Percentiles rank a stretch among this genome's conserved stretches.
Conservation (phyloP, 108 stramenopile genomes). For the Pelagomonas calceolata region DNA sequence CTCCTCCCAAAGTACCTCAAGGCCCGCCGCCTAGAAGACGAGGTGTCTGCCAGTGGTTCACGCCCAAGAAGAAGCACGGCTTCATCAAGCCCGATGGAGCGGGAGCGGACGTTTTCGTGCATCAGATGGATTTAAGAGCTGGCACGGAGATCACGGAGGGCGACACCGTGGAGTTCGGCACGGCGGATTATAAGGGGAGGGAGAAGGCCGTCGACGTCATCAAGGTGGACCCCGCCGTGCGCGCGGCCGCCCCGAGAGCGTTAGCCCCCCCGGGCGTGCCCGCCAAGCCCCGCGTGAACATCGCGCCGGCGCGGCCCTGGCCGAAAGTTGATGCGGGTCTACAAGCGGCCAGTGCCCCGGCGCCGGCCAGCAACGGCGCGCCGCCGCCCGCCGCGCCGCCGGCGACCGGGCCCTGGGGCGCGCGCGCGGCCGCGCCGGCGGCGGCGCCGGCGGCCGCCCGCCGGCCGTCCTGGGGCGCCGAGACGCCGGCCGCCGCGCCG, state of each 20-base stretch:
- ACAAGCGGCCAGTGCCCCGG: not conserved
- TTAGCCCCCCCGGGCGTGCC: not conserved
- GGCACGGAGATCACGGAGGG: not conserved
- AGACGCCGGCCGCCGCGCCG: too few relatives aligned
- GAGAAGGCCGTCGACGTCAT: not conserved
- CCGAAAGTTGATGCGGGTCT: not conserved
- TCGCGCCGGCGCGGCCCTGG: not conserved
- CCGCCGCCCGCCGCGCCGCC: not conserved
- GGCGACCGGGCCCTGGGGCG: too few relatives aligned
- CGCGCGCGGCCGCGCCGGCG: too few relatives aligned
- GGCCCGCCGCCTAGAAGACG: not conserved
- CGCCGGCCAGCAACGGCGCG: not conserved
- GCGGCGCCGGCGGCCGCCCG: too few relatives aligned
- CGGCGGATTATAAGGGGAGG: not conserved
- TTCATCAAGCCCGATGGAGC: not conserved
- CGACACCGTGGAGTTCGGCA: not conserved
- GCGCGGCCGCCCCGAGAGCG: not conserved
- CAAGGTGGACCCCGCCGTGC: not conserved
- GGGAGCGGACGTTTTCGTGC: not conserved
- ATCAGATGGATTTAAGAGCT: not conserved
- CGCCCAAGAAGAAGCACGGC: not conserved
- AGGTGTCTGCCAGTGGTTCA: not conserved
- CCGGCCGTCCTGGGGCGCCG: too few relatives aligned
- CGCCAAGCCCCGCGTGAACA: not conserved
- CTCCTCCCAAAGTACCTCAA: not conserved